Conservation (phyloP, 306 rosid species). For the Vachellia pachyceras region DNA sequence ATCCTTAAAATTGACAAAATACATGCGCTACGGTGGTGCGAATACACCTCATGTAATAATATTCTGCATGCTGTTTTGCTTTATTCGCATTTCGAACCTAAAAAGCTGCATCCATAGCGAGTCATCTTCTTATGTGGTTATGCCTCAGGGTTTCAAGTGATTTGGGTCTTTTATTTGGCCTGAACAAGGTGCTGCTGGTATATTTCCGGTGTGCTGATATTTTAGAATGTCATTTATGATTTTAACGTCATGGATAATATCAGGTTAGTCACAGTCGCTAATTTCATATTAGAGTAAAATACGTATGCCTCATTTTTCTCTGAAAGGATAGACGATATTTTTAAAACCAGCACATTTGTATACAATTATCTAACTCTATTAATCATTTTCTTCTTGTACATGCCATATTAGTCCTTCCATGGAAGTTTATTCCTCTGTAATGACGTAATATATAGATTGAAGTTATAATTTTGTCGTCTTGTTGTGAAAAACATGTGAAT, state of each 20-base stretch:
- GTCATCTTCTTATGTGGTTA: not conserved
- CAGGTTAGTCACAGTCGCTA: not conserved
- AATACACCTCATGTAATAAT: not conserved
- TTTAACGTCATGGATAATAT: not conserved
- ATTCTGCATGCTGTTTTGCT: not conserved
- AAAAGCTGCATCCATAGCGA: not conserved
- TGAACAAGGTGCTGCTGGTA: not conserved
- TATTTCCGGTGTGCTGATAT: not conserved
- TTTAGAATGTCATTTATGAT: not conserved
- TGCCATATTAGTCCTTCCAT: not conserved
- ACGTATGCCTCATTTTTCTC: not conserved
- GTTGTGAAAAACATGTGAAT: not conserved
- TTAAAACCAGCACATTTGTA: not conserved
- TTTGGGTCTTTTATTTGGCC: not conserved
- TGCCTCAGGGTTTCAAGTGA: too few species aligned
- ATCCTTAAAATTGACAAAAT: not conserved
- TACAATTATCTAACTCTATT: not conserved
- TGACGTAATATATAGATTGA: not conserved
- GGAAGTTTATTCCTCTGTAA: not conserved
- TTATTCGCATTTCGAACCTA: not conserved
- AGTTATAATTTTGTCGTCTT: constrained; percentile 1
- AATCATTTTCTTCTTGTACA: constrained; percentile 2
- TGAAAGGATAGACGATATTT: not conserved
- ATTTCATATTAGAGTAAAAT: not conserved
- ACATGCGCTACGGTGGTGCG: not conserved